phyloP scores from a whole-genome alignment of 768 basidiomycete species.

The Rossbeevera mucosa region DNA sequence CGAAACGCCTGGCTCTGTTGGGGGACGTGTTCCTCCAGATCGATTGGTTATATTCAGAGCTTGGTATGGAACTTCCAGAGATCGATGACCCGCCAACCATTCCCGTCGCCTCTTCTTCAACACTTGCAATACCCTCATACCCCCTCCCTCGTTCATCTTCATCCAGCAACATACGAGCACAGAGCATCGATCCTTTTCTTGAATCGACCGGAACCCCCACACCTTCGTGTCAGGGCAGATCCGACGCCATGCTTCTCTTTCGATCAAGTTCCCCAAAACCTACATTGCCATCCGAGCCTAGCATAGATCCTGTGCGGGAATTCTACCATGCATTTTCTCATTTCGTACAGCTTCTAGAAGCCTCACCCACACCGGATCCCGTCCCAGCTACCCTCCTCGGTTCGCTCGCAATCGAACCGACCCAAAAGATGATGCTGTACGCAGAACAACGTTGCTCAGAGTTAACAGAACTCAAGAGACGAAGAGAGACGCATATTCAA shows the following conservation, averaged over 20 bases:
- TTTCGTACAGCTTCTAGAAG: conserved; percentile 59
- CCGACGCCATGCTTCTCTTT: conserved; percentile 33
- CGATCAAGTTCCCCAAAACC: conserved; percentile 23
- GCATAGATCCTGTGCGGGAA: conserved; percentile 27
- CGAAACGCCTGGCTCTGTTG: conserved; percentile 63
- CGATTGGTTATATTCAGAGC: conserved; percentile 77
- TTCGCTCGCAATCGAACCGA: conserved; percentile 65
- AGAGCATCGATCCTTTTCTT: conserved; percentile 25
- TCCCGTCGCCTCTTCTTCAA: conserved; percentile 33
- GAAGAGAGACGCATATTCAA: conserved; percentile 82
- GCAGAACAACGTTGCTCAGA: conserved; percentile 51
- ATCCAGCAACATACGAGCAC: conserved; percentile 21
- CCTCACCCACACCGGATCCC: conserved; percentile 23
- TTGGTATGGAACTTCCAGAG: conserved; percentile 66
- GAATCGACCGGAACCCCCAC: conserved; percentile 42
- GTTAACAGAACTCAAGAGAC: conserved; percentile 68
- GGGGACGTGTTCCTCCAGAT: conserved; percentile 66
- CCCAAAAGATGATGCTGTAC: conserved; percentile 68
- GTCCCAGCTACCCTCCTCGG: conserved; percentile 21
- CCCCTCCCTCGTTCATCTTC: conserved; percentile 44
- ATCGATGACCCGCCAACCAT: conserved; percentile 39
- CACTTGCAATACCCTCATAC: conserved; percentile 36
- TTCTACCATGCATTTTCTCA: conserved; percentile 57
- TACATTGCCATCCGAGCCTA: conserved; percentile 8
- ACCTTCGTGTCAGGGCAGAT: conserved; percentile 38